Conservation (phyloP, 2,329 filamentous ascomycete species). For the Diaporthe ampelina region DNA sequence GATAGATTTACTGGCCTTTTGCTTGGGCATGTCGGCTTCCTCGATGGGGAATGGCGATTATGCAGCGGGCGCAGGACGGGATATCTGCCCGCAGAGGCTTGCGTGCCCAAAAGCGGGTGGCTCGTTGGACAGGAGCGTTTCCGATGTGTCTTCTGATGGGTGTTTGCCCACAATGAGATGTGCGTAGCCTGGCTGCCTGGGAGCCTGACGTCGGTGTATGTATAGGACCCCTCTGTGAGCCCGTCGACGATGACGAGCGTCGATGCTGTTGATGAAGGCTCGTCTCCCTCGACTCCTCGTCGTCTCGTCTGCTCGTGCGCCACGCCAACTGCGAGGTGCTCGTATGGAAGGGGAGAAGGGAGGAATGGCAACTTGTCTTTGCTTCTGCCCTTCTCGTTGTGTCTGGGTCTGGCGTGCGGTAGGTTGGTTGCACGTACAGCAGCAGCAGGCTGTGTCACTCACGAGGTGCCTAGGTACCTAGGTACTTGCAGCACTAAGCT, state of each 20-base stretch:
- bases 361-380: neutral
- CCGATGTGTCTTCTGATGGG: neutral
- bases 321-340: neutral
- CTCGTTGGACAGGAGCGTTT: neutral
- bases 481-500: neutral
- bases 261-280: neutral
- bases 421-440: neutral
- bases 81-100: neutral
- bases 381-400: conserved; percentile 4
- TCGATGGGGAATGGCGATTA: conserved; percentile 10
- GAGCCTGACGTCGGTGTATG: neutral
- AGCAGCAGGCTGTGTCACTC: neutral
- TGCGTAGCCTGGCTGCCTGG: neutral
- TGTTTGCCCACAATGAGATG: neutral
- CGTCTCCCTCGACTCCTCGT: too few relatives aligned
- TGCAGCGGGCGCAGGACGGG: conserved; percentile 14
- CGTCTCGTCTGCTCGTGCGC: neutral
- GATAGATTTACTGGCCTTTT: conserved; percentile 19
- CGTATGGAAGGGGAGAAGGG: neutral
- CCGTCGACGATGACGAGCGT: too few relatives aligned
- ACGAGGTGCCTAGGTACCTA: too few relatives aligned
- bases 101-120: neutral
- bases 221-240: neutral
- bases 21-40: conserved; percentile 35
- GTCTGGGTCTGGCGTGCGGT: neutral